A percentile compares a stretch with the other conserved stretches of the same genome.
Evolutionary conservation across 257 asterid genomes (phyloP).

Genomic region (Euphrasia confusa): DNA sequence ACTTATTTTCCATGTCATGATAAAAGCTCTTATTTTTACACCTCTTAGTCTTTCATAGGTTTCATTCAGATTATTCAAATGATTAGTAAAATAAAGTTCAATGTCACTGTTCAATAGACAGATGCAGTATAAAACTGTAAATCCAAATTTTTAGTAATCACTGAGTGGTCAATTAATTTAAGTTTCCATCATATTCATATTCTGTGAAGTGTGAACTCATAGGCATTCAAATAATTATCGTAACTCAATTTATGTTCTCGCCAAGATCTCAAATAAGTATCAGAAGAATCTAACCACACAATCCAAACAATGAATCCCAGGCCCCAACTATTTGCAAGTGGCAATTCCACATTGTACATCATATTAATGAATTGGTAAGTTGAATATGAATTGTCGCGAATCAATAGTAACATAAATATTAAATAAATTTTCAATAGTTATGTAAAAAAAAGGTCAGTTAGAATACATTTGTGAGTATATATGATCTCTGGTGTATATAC

Average conservation of each 20-base stretch:
- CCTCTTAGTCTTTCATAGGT: constrained; percentile 1
- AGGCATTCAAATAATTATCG: constrained; percentile 1
- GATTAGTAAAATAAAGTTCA: neutral
- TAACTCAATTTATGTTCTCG: neutral
- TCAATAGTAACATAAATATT: neutral
- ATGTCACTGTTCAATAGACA: neutral
- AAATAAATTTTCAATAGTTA: too few species aligned
- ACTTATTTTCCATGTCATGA: constrained; percentile 17
- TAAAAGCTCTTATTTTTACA: constrained; percentile 14
- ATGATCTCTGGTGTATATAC: constrained; percentile 16
- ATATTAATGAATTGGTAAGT: neutral
- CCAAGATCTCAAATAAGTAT: neutral
- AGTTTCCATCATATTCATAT: constrained; percentile 2
- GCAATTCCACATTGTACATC: neutral
- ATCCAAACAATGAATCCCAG: neutral
- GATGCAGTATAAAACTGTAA: neutral
- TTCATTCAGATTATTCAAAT: neutral
- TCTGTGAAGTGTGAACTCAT: constrained; percentile 3
- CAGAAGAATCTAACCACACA: constrained; percentile 2
- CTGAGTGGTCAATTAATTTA: neutral
- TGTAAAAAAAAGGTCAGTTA: neutral
- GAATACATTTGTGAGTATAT: constrained; percentile 13
- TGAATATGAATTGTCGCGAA: neutral
- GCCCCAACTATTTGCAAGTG: neutral
- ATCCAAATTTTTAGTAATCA: neutral